Percentiles rank a stretch among this genome's conserved stretches.
phyloP scores from a whole-genome alignment of 331 rosid species.

The Phaseolus coccineus region DNA sequence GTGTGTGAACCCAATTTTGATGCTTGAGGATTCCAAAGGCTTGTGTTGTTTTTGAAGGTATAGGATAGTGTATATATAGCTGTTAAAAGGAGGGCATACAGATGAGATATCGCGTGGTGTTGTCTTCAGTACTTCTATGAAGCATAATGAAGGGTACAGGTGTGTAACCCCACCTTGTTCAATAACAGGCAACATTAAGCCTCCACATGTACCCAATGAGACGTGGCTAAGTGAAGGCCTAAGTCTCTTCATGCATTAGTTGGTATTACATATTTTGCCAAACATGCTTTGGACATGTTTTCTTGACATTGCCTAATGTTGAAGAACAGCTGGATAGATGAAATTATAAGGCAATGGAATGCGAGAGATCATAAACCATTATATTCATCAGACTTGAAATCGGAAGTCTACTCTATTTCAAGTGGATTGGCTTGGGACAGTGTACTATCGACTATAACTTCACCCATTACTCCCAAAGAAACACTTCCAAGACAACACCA shows the following conservation, averaged over 20 bases:
- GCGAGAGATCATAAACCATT: background rate
- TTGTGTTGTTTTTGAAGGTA: conserved; percentile 21
- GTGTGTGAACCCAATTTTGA: background rate
- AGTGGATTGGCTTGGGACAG: background rate
- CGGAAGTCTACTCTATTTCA: background rate
- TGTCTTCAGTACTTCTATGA: conserved; percentile 37
- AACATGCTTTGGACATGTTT: conserved; percentile 35
- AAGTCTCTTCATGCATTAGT: conserved; percentile 24
- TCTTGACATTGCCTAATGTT: background rate
- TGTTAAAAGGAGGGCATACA: background rate
- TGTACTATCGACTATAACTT: background rate
- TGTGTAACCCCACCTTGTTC: conserved; percentile 23
- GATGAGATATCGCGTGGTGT: conserved; percentile 43
- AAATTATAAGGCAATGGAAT: background rate
- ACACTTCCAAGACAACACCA: conserved; percentile 27
- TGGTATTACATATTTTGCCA: background rate
- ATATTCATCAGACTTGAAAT: background rate
- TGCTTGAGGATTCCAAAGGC: background rate
- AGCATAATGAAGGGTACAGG: background rate
- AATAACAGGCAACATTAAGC: background rate
- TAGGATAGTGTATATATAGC: conserved; percentile 36
- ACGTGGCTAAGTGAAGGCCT: background rate
- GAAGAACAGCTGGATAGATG: background rate
- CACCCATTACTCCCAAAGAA: background rate
- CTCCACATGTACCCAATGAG: background rate